Base-by-base conservation (phyloP, 106 monocot species). In the Alisma plantagoaquatica region DNA sequence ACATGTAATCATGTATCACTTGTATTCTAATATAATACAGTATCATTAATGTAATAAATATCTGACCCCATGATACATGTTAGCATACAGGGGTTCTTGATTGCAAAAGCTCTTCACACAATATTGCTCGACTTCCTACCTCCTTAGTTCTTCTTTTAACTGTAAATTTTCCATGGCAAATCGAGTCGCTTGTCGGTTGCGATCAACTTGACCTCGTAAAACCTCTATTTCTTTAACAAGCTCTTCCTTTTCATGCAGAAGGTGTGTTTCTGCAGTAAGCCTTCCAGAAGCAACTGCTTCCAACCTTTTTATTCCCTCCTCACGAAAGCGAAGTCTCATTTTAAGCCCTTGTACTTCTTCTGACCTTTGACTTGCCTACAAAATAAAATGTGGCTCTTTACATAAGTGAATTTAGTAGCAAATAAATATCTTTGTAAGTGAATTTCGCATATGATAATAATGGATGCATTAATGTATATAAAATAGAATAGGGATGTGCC, bases 81-180 rank as follows among this genome's bases (percentile, higher is more conserved):
- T n/a, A n/a, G n/a, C n/a, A n/a, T n/a, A n/a, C n/a, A n/a, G n/a
- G n/a, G n/a, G n/a, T n/a, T n/a, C n/a, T n/a, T n/a, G n/a, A n/a
- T n/a, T n/a, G n/a, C n/a, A n/a, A n/a, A n/a, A n/a, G n/a, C n/a
- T n/a, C n/a, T n/a, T n/a, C n/a, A n/a, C n/a, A n/a, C n/a, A n/a
- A n/a, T n/a, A n/a, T n/a, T n/a, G n/a, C n/a, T n/a, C n/a, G n/a
- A n/a, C n/a, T n/a, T 9, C 49, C 20, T 60, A 43, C 96, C 89
- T 89, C 77, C 81, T 81, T 15, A 96, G 41, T 54, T 96, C 81
- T 76, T 96, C 84, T 59, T 68, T 84, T 33, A 96, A 35, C 24
- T 85, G 84, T 56, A 89, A 69, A 60, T 81, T 89, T 68, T 96
- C 96, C 96, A 89, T 89, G n/a, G 96, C 89, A 81, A 96, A 89